Evolutionary conservation across 2,329 filamentous ascomycete species (phyloP).

Genomic region (Myrmaecium sp.): DNA sequence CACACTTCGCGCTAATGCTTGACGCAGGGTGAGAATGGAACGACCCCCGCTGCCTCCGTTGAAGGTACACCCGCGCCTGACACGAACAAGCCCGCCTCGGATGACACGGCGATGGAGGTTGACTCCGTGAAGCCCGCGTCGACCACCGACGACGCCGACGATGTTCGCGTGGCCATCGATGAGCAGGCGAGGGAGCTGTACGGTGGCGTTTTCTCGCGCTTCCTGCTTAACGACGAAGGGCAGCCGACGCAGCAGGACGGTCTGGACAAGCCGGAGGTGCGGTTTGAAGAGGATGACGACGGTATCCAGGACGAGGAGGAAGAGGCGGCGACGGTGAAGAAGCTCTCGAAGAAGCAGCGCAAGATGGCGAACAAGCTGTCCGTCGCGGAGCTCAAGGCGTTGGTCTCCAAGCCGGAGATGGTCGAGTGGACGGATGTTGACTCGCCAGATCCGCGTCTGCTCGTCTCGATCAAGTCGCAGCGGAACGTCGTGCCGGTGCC

Average conservation of each 20-base stretch:
- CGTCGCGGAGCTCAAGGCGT: constrained; percentile 84
- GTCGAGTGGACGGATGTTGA: constrained; percentile 97
- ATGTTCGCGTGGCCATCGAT: not conserved
- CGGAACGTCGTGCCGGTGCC: constrained; percentile 93
- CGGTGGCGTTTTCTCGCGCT: too few species aligned
- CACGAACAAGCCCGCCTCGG: constrained; percentile 5
- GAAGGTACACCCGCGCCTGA: constrained; percentile 21
- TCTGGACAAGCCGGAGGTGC: constrained; percentile 65
- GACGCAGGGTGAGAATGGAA: constrained; percentile 17
- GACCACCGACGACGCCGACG: not conserved
- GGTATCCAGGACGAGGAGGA: constrained; percentile 78
- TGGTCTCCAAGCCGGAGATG: constrained; percentile 79
- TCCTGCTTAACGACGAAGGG: constrained; percentile 35
- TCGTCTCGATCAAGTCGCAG: constrained; percentile 89
- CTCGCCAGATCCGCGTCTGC: constrained; percentile 69
- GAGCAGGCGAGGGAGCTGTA: too few species aligned
- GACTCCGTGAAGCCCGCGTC: not conserved
- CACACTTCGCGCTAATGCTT: constrained; percentile 1
- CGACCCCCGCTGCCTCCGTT: constrained; percentile 14
- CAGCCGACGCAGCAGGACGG: too few species aligned
- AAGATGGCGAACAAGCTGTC: constrained; percentile 86
- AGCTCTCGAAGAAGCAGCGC: constrained; percentile 84
- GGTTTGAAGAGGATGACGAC: constrained; percentile 67
- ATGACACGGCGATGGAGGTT: not conserved
- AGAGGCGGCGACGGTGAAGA: constrained; percentile 41